Evolutionary conservation across 371 early-diverging fungal genomes (phyloP).

Genomic region (Actinomortierella ambigua): DNA sequence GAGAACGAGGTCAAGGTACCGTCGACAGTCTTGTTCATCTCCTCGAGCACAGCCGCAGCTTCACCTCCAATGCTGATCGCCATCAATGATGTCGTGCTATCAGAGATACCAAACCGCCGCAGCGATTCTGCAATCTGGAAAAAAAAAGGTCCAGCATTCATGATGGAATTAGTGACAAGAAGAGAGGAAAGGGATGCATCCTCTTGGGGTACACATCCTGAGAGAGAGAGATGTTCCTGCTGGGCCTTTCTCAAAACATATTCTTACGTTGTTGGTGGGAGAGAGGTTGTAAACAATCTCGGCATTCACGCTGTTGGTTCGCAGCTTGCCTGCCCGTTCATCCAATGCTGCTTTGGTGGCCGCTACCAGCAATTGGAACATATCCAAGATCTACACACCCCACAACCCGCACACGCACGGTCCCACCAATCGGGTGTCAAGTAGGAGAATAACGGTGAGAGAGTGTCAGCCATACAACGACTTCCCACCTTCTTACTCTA

Average conservation of each 20-base stretch:
- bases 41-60: constrained; percentile 47
- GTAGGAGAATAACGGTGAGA: background rate
- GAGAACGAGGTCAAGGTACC: constrained; percentile 41
- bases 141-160: background rate
- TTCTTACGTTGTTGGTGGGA: constrained; percentile 54
- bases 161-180: background rate
- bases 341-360: constrained; percentile 58
- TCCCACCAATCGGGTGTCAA: background rate
- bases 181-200: too few species aligned
- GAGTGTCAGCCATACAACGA: background rate
- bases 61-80: constrained; percentile 57
- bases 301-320: constrained; percentile 58
- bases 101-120: constrained; percentile 57
- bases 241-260: background rate
- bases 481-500: background rate
- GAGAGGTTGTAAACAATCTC: constrained; percentile 65
- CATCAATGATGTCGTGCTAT: constrained; percentile 51
- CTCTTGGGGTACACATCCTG: background rate
- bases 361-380: constrained; percentile 54
- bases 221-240: background rate
- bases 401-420: too few species aligned
- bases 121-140: constrained; percentile 59
- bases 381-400: constrained; percentile 60
- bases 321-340: constrained; percentile 51
- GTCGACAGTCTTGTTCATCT: constrained; percentile 34